A percentile compares a stretch with the other conserved stretches of the same genome.
These are phyloP conservation scores for Skeletonema costatum DNA, from an alignment of 108 stramenopile species.

Conservation along the genomic window DNA sequence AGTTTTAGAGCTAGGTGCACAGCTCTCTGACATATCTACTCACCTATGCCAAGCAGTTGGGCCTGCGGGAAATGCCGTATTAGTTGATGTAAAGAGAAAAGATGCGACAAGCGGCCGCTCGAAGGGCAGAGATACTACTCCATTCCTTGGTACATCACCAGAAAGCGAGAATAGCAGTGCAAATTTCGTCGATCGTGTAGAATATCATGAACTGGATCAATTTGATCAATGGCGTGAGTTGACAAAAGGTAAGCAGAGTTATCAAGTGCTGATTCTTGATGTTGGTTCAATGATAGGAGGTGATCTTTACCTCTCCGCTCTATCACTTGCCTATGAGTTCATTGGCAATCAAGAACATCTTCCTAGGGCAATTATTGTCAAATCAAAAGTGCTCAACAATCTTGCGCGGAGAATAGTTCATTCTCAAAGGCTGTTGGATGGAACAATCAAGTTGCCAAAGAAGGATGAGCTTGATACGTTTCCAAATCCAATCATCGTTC, in stretches of 20 bases:
- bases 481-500: constrained; percentile 22
- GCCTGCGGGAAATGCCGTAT: constrained; percentile 7
- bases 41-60: constrained; percentile 10
- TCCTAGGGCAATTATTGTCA: constrained; percentile 18
- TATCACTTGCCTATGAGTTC: constrained; percentile 30
- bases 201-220: constrained; percentile 18
- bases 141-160: background rate
- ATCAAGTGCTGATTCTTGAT: constrained; percentile 51
- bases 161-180: constrained; percentile 26
- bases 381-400: constrained; percentile 41
- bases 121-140: background rate
- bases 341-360: background rate
- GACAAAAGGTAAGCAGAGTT: constrained; percentile 26
- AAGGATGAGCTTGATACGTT: background rate
- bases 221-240: constrained; percentile 40
- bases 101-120: constrained; percentile 25
- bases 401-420: constrained; percentile 25
- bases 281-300: constrained; percentile 47
- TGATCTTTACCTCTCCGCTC: constrained; percentile 48
- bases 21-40: background rate
- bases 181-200: constrained; percentile 3
- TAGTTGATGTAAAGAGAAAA: constrained; percentile 50
- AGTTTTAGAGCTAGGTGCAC: background rate
- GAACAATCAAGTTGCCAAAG: background rate
- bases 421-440: constrained; percentile 15